Base-by-base conservation (phyloP, 768 basidiomycete species). In the Termitomyces sp. region DNA sequence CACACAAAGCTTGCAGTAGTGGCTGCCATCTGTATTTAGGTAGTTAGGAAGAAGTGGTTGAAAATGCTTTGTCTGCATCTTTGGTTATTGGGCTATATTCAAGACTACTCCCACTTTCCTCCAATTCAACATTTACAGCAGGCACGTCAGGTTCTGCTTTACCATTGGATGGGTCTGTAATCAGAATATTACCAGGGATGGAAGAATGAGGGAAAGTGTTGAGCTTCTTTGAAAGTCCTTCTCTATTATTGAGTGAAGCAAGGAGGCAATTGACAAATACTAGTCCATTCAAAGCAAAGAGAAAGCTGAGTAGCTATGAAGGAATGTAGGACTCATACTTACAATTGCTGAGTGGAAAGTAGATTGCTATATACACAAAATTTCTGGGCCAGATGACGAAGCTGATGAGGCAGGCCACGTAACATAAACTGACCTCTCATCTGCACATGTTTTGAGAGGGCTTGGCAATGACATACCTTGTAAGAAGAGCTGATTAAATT, bases 211-310 rank as follows among this genome's bases (percentile, higher is more conserved):
- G 55, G 33, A 69, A 13, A n/a, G 59, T 60, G 5, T 44, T 45
- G 50, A 45, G 36, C 39, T 53, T 54, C 24, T 59, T 64, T 2
- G 44, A 31, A 6, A 62, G 48, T 18, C 42, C 15, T 22, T 56
- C 54, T 22, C 62, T 57, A 42, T 28, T 52, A 53, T 66, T 66
- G 28, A 65, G 55, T 12, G 56, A 61, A 12, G 65, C 60, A 13
- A 66, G 58, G 1, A 66, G 51, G 34, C 61, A 57, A 49, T 66
- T 66, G 29, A 64, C 33, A 28, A 57, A 66, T 28, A 66, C 65
- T 64, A 20, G 20, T 42, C 20, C 9, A 42, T n/a, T n/a, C n/a
- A n/a, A n/a, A n/a, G n/a, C n/a, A n/a, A n/a, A n/a, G n/a, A n/a
- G 18, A 20, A 42, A 42, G 20, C 6, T 42, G n/a, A 42, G n/a